These are phyloP conservation scores for Cytospora schulzeri DNA, from an alignment of 2,329 filamentous ascomycete genomes.

Conservation along the genomic window DNA sequence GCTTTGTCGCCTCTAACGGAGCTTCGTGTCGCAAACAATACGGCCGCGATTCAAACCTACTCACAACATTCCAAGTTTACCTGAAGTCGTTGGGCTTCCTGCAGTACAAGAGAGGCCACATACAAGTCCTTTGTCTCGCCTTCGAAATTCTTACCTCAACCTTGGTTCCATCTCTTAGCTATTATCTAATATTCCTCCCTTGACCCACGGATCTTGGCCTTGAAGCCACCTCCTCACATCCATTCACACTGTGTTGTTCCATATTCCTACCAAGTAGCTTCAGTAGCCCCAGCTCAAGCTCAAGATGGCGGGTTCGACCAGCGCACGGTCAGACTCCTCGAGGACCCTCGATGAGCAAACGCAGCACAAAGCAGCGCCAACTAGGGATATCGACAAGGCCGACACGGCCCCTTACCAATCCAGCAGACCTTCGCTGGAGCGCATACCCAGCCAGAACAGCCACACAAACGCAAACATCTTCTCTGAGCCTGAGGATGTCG, in stretches of 20 bases:
- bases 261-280: not conserved
- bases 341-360: constrained; percentile 18
- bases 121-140: not conserved
- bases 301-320: constrained; percentile 15
- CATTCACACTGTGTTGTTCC: not conserved
- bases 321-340: constrained; percentile 22
- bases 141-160: not conserved
- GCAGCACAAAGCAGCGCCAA: not conserved
- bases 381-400: constrained; percentile 1
- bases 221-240: not conserved
- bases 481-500: constrained; percentile 37
- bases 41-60: too few relatives aligned
- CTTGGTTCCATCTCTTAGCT: not conserved
- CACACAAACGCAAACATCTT: constrained; percentile 40
- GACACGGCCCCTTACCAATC: constrained; percentile 14
- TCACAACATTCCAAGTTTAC: too few relatives aligned
- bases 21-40: not conserved
- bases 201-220: not conserved
- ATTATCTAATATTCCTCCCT: too few relatives aligned
- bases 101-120: too few relatives aligned
- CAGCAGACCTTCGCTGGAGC: constrained; percentile 31
- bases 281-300: not conserved
- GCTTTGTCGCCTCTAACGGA: not conserved
- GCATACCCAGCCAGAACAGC: constrained; percentile 37
- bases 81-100: too few relatives aligned